Percentiles rank a stretch among this genome's conserved stretches.
Evolutionary conservation across 495 filamentous ascomycete genomes (phyloP).

Genomic region (Aspergillus kassunensis): DNA sequence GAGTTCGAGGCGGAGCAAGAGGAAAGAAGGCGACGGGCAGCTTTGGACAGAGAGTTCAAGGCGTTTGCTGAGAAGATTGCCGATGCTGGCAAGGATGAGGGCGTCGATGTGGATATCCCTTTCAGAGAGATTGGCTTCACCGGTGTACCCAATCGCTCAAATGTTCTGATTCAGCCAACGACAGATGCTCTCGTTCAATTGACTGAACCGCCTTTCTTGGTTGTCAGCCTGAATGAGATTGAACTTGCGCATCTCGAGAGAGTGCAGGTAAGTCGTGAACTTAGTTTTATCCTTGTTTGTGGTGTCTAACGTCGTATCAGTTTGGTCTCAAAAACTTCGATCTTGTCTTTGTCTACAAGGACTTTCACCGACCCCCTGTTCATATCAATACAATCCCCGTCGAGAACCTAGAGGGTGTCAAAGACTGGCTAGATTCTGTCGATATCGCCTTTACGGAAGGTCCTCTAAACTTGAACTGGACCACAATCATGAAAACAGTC

Average conservation of each 20-base stretch:
- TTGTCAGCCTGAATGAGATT: conserved; percentile 90
- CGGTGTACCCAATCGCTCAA: conserved; percentile 91
- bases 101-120: conserved; percentile 89
- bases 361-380: conserved; percentile 78
- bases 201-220: conserved; percentile 94
- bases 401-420: conserved; percentile 88
- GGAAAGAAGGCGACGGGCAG: conserved; percentile 84
- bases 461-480: conserved; percentile 96
- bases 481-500: conserved; percentile 99
- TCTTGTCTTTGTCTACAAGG: conserved; percentile 95
- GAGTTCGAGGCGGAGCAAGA: conserved; percentile 99
- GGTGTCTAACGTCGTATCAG: conserved; percentile 32
- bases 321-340: conserved; percentile 99
- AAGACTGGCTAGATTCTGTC: conserved; percentile 95
- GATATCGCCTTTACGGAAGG: conserved; percentile 94
- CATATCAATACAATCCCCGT: conserved; percentile 99
- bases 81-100: conserved; percentile 78
- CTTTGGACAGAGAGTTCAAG: conserved; percentile 92
- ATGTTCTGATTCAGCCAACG: conserved; percentile 90
- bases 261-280: conserved; percentile 59
- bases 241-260: conserved; percentile 95
- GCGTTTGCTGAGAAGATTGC: conserved; percentile 96
- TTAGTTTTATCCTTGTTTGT: not conserved
- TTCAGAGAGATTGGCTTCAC: conserved; percentile 96
- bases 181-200: conserved; percentile 98